Base-by-base conservation (phyloP, 768 basidiomycete genomes). In the Auricularia auricula-judae region DNA sequence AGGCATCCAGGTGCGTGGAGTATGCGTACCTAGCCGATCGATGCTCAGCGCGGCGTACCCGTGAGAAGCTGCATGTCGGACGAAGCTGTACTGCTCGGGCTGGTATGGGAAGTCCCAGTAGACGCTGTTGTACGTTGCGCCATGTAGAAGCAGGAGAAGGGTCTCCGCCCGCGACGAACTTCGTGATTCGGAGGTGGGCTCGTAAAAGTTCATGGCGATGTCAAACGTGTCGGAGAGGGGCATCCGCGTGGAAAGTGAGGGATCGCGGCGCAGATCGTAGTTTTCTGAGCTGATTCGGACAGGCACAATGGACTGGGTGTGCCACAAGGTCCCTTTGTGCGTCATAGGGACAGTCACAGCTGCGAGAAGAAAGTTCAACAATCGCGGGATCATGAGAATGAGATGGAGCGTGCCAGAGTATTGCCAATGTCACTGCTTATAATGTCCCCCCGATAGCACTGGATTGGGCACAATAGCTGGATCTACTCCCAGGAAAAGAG, bases 41-140 rank as follows among this genome's bases (percentile, higher is more conserved):
- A 66, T 66, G 16, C 66, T 66, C 65, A 69, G 67, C 12, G 67
- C 68, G 11, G 68, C 63, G 36, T 59, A 63, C 1, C 68, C 68
- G 0, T 65, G 63, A 3, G 58, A 63, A 16, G 64, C 67, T 0
- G 67, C 67, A 3, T 64, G 64, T 11, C 62, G 44, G 18, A 66
- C 67, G 56, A 68, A 69, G 36, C 64, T 66, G 58, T 68, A 68
- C 10, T 0, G 11, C 5, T 51, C 47, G 5, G 47, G 47, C 47
- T 51, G 11, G 47, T 51, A 51, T 18, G 47, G 47, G 21, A 51
- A 51, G 47, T 51, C 47, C 47, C 47, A 51, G 21, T 51, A 51
- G 10, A 51, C 3, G 14, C 18, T 51, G 47, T 16, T 18, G 8
- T 51, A 51, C 11, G 47, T 51, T 18, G 47, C 47, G 47, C 47